Evolutionary conservation across 1,139 yeast genomes (phyloP), one percentile per base, ranked within the genome.

Genomic region (Saccharomyces hybrid): DNA sequence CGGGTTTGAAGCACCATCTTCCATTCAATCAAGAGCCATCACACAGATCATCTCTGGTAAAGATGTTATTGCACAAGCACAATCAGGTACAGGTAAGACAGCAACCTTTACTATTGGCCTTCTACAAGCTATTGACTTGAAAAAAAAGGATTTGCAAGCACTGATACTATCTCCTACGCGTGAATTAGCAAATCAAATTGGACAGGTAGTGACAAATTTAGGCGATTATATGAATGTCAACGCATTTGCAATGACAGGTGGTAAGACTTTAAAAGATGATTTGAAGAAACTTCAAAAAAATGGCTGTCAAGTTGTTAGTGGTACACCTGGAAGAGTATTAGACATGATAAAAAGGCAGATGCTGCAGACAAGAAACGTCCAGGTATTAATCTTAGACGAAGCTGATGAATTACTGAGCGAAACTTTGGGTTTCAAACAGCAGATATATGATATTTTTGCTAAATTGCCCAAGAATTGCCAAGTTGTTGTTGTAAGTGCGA

Each of bases 71-170:
- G 98, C 98, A 26, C 99, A 93, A 72, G 97, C 98, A 11, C 99
- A 93, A 70, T 88, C 96, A 4, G 99, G 99, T 58, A 93, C 99
- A 1, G 99, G 99, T 66, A 93, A 93, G 71, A 93, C 99, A 0
- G 99, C 98, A 23, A 93, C 99, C 0, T 93, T 93, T 69, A 80
- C 96, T 14, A 89, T 93, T 55, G 96, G 96, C 9, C 85, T 88
- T 85, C 75, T 93, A 54, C 90, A 91, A 69, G 89, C 79, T 20
- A 76, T 89, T 23, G 96, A 90, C 60, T 70, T 86, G 28, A 80
- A 77, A 57, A 75, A 81, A 54, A 78, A 81, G 62, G 90, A 85
- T 53, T 56, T 68, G n/a, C 96, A 88, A 71, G 96, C 96, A 4
- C 75, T 93, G 51, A 86, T 93, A 9, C 75, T 93, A 51, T 88